Percentiles rank a stretch among this genome's conserved stretches.
phyloP scores from a whole-genome alignment of 2,329 filamentous ascomycete species.

The Claviceps cyperi region DNA sequence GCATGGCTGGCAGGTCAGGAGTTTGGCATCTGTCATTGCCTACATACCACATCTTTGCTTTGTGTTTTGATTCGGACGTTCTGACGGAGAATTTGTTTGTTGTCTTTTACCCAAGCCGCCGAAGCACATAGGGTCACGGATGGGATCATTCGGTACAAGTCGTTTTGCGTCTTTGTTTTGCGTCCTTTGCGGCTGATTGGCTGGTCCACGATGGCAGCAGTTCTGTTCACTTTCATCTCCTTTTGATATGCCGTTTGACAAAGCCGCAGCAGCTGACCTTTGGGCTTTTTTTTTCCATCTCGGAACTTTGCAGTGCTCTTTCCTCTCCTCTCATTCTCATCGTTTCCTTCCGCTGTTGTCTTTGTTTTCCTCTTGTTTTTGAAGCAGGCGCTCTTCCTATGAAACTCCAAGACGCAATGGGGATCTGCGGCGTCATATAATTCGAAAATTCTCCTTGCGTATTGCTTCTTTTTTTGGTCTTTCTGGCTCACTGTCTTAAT shows the following conservation, averaged over 20 bases:
- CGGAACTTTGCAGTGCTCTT: background rate
- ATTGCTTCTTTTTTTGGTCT: background rate
- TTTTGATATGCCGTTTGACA: background rate
- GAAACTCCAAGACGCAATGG: too few relatives aligned
- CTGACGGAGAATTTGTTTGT: conserved; percentile 10
- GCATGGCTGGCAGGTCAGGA: conserved; percentile 3
- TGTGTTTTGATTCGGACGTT: conserved; percentile 5
- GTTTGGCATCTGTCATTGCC: conserved; percentile 15
- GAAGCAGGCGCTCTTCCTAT: too few relatives aligned
- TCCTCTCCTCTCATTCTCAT: background rate
- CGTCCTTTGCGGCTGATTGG: conserved; percentile 21
- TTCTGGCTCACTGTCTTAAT: conserved; percentile 4
- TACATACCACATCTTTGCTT: too few relatives aligned
- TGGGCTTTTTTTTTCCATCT: background rate
- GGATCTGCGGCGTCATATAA: too few relatives aligned
- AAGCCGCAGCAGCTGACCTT: background rate
- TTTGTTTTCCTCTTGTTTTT: background rate
- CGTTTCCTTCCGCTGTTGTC: background rate
- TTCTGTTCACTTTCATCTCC: conserved; percentile 9
- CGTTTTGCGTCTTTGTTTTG: conserved; percentile 3
- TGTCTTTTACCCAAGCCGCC: conserved; percentile 16
- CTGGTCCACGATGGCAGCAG: conserved; percentile 35
- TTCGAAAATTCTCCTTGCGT: too few relatives aligned
- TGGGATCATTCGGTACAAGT: conserved; percentile 11
- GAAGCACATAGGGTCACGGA: conserved; percentile 12